phyloP scores from a whole-genome alignment of 768 basidiomycete genomes.

The Macrolepiota dolichaula region DNA sequence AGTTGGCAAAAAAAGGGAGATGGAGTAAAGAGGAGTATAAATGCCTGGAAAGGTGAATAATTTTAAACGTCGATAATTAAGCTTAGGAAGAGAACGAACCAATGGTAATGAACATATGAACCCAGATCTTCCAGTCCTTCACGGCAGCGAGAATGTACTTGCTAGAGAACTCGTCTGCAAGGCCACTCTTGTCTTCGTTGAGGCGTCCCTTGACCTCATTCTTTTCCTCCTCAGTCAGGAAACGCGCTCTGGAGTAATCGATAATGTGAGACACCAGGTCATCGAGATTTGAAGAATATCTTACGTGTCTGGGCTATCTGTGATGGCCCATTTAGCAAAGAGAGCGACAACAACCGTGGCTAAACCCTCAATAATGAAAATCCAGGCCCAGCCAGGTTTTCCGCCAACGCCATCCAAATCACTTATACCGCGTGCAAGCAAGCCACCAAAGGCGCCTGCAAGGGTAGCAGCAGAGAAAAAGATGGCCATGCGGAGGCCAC shows the following conservation, averaged over 20 bases:
- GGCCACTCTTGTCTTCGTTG: conserved; percentile 22
- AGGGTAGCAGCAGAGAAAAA: conserved; percentile 30
- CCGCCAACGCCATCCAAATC: conserved; percentile 24
- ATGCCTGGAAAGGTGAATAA: conserved; percentile 18
- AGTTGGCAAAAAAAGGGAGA: conserved; percentile 29
- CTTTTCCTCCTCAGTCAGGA: conserved; percentile 26
- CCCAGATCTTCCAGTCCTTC: conserved; percentile 31
- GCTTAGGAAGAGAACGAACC: conserved; percentile 14
- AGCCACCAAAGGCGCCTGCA: conserved; percentile 28
- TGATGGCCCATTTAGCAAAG: conserved; percentile 24
- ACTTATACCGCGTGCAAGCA: conserved; percentile 26
- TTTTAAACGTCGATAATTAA: background rate
- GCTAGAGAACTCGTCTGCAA: conserved; percentile 25
- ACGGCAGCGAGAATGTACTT: conserved; percentile 25
- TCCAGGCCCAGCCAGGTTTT: conserved; percentile 30
- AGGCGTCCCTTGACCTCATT: conserved; percentile 25
- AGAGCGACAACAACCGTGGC: conserved; percentile 23
- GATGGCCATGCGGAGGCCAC: conserved; percentile 28
- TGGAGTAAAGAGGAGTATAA: conserved; percentile 28
- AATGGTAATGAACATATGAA: conserved; percentile 29
- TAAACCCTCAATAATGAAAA: conserved; percentile 30
- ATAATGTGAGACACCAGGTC: background rate
- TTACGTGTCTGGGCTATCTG: conserved; percentile 27
- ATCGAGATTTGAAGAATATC: background rate
- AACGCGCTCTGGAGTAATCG: conserved; percentile 19